A percentile compares a stretch with the other conserved stretches of the same genome.
Conservation (phyloP, 495 filamentous ascomycete genomes). For the Penicillium nucicola region DNA sequence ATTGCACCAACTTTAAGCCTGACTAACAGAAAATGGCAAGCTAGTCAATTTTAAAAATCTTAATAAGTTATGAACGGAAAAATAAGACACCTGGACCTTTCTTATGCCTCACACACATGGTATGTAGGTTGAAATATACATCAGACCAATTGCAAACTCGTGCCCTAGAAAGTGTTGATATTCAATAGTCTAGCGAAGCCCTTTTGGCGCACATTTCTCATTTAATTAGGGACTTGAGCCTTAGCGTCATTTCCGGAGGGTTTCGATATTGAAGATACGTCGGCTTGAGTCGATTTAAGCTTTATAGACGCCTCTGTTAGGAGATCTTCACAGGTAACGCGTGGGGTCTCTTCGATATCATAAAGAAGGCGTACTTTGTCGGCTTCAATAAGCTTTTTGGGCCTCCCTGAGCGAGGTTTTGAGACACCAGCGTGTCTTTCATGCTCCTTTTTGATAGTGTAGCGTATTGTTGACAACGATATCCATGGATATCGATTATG, state of each 20-base stretch:
- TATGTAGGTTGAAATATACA: too few species aligned
- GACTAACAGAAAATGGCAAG: neutral
- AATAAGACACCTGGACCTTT: too few species aligned
- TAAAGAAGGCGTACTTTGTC: neutral
- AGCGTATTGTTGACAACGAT: conserved; percentile 9
- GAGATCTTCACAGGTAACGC: too few species aligned
- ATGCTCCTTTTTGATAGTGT: conserved; percentile 11
- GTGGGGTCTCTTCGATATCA: too few species aligned
- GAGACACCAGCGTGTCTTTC: conserved; percentile 8
- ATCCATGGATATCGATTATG: conserved; percentile 11
- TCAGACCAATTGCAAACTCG: conserved; percentile 10
- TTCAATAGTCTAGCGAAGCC: neutral
- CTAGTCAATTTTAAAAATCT: too few species aligned
- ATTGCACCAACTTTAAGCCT: neutral
- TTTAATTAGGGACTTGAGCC: neutral
- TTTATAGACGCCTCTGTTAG: too few species aligned
- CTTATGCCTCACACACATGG: too few species aligned
- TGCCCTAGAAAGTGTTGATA: conserved; percentile 2
- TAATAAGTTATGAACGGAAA: too few species aligned
- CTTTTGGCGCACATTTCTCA: neutral
- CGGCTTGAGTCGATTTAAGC: too few species aligned
- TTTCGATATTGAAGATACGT: too few species aligned
- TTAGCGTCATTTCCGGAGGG: too few species aligned
- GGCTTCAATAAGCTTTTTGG: neutral
- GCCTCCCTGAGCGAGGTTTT: conserved; percentile 8